Conservation (phyloP, 1,284 basidiomycete genomes). For the Trametes hirsuta region DNA sequence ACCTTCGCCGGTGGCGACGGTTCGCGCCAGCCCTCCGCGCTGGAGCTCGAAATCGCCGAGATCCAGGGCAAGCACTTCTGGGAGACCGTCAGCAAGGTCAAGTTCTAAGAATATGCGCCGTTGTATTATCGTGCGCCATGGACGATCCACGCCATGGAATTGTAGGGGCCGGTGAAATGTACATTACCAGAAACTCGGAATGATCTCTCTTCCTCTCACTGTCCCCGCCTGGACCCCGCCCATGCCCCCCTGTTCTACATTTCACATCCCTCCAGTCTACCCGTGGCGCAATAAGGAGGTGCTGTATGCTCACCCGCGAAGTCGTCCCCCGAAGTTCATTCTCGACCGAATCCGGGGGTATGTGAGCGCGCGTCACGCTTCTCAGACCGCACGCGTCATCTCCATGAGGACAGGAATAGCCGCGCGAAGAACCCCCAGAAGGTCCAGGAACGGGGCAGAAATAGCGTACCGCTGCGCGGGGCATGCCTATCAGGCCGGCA, state of each 20-base stretch:
- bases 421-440: too few species aligned
- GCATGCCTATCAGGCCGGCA: conserved; percentile 2
- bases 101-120: conserved; percentile 28
- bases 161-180: not conserved
- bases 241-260: too few species aligned
- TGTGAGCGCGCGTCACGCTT: too few species aligned
- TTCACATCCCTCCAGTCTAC: too few species aligned
- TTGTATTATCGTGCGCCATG: not conserved
- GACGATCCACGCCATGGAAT: conserved; percentile 1
- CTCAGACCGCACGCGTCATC: too few species aligned
- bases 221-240: not conserved
- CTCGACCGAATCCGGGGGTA: too few species aligned
- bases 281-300: too few species aligned
- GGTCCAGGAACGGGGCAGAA: too few species aligned
- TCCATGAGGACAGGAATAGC: too few species aligned
- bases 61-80: conserved; percentile 71
- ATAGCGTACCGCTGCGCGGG: too few species aligned
- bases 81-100: conserved; percentile 47
- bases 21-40: conserved; percentile 58
- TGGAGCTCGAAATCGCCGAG: conserved; percentile 68
- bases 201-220: not conserved
- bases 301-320: too few species aligned
- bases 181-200: not conserved
- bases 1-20: conserved; percentile 70
- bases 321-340: too few species aligned